A percentile compares a stretch with the other conserved stretches of the same genome.
These are phyloP conservation scores for Globisporangium parvum DNA, from an alignment of 352 stramenopile species.

Conservation along the genomic window DNA sequence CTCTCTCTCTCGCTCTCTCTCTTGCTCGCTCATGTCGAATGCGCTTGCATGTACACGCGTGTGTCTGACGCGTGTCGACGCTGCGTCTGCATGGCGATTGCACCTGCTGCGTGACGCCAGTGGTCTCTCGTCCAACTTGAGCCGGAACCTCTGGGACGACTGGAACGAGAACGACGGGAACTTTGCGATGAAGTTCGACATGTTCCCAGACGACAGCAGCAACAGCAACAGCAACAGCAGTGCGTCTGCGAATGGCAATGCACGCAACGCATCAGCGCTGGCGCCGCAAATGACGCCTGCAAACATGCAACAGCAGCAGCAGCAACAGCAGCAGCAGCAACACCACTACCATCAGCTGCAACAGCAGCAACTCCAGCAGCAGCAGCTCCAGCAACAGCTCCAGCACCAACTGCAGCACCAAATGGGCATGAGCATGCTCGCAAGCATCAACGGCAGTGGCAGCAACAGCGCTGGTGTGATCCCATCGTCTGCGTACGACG, in stretches of 20 bases:
- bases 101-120: slow-evolving; percentile 16
- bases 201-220: slow-evolving; percentile 45
- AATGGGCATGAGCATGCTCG: slow-evolving; percentile 10
- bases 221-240: slow-evolving; percentile 24
- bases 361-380: not conserved
- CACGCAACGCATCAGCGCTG: not conserved
- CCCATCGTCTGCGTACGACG: slow-evolving; percentile 14
- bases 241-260: slow-evolving; percentile 8
- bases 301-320: no score
- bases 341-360: not conserved
- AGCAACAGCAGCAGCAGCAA: slow-evolving; percentile 15
- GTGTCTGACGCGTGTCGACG: not conserved
- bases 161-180: slow-evolving; percentile 78
- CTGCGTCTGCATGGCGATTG: slow-evolving; percentile 1
- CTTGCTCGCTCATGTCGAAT: no score
- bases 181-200: slow-evolving; percentile 67
- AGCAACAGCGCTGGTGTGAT: slow-evolving; percentile 3
- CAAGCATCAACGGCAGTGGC: not conserved
- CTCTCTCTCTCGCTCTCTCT: not conserved
- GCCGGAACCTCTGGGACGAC: slow-evolving; percentile 84
- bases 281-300: not conserved
- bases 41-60: slow-evolving; percentile 1
- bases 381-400: slow-evolving; percentile 11
- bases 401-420: slow-evolving; percentile 14
- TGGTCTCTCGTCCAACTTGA: slow-evolving; percentile 72